Evolutionary conservation across 208 protist species (phyloP).

Genomic region (Crithidia expoeki): DNA sequence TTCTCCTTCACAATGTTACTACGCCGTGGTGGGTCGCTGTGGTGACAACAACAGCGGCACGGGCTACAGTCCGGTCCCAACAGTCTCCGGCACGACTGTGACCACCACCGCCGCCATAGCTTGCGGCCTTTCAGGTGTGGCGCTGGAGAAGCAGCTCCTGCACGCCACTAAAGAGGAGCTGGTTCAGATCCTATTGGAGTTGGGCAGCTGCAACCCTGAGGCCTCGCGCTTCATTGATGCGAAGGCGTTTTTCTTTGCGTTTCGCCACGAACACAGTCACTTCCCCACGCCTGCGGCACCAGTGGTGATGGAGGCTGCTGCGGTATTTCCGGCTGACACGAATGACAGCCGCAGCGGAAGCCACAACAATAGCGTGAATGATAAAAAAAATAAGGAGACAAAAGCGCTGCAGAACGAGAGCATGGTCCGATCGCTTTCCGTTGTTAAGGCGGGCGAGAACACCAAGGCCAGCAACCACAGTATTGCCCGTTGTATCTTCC

Average conservation of each 20-base stretch:
- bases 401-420: neutral
- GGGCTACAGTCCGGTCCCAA: neutral
- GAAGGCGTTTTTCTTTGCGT: slow-evolving; percentile 66
- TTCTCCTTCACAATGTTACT: neutral
- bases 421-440: neutral
- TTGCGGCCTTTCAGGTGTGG: slow-evolving; percentile 23
- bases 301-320: neutral
- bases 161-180: slow-evolving; percentile 63
- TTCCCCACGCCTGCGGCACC: neutral
- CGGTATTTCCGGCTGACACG: neutral
- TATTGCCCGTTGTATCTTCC: slow-evolving; percentile 38
- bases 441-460: neutral
- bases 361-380: neutral
- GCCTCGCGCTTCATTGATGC: slow-evolving; percentile 70
- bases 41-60: neutral
- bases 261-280: slow-evolving; percentile 39
- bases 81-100: slow-evolving; percentile 3
- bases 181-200: slow-evolving; percentile 72
- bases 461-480: slow-evolving; percentile 13
- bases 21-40: neutral
- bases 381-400: neutral
- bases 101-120: neutral
- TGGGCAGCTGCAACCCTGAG: slow-evolving; percentile 65
- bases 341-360: neutral
- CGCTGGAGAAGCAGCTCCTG: slow-evolving; percentile 64